Evolutionary conservation across 768 basidiomycete genomes (phyloP).

Genomic region (Lanmaoa rubissima): DNA sequence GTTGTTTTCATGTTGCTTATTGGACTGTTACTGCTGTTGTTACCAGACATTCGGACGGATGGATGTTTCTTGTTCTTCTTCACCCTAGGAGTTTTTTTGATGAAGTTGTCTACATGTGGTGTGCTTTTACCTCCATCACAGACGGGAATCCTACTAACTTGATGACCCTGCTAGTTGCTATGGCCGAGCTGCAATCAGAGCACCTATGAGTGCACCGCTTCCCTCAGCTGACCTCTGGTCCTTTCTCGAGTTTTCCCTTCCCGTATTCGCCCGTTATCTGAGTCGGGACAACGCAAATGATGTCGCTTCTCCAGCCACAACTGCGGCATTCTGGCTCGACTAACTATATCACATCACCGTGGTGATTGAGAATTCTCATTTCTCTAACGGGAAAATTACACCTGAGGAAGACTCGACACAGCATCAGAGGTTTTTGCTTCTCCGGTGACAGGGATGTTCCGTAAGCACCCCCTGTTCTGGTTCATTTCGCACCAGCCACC

Average conservation of each 20-base stretch:
- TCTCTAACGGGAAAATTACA: not conserved
- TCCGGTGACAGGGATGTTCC: constrained; percentile 18
- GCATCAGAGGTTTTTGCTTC: constrained; percentile 22
- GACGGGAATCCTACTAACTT: constrained; percentile 2
- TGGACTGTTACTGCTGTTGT: not conserved
- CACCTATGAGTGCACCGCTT: not conserved
- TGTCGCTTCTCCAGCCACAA: not conserved
- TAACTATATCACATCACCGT: not conserved
- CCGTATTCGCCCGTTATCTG: not conserved
- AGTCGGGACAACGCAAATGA: not conserved
- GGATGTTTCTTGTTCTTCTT: not conserved
- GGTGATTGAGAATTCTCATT: constrained; percentile 5
- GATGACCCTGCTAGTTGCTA: not conserved
- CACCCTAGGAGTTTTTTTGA: not conserved
- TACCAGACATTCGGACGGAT: not conserved
- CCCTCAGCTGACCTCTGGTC: not conserved
- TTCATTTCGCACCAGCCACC: not conserved
- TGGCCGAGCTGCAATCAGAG: not conserved
- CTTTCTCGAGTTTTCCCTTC: not conserved
- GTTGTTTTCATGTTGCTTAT: not conserved
- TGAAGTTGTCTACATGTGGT: constrained; percentile 4
- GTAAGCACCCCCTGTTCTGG: constrained; percentile 18
- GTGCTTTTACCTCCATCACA: constrained; percentile 1
- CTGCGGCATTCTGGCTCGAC: not conserved
- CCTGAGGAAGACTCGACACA: constrained; percentile 16